phyloP scores from a whole-genome alignment of 2,329 filamentous ascomycete genomes.

The Coniochaeta hoffmannii region DNA sequence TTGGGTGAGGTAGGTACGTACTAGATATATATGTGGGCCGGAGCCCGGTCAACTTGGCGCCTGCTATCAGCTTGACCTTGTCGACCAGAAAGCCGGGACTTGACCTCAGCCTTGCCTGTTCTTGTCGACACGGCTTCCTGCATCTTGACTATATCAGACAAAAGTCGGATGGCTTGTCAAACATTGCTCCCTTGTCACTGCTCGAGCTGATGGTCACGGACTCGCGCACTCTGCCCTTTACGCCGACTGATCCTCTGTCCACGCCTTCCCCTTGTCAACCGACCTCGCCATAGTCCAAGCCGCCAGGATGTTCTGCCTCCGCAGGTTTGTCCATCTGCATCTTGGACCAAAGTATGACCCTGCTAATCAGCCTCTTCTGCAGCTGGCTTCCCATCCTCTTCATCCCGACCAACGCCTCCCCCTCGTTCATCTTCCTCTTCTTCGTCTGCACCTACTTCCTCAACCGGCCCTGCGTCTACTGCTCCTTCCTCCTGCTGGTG shows the following conservation, averaged over 20 bases:
- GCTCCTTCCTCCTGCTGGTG: conserved; percentile 88
- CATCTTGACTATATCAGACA: neutral
- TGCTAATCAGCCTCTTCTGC: conserved; percentile 8
- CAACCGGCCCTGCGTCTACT: conserved; percentile 95
- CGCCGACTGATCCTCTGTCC: neutral
- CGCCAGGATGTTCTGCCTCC: conserved; percentile 51
- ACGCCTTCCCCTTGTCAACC: neutral
- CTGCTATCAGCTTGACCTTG: neutral
- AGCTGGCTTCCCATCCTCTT: conserved; percentile 86
- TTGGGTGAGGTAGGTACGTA: no score
- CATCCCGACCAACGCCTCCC: conserved; percentile 79
- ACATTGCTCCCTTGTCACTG: neutral
- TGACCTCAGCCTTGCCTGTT: neutral
- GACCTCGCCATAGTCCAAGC: neutral
- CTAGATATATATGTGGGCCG: no score
- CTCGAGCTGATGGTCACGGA: neutral
- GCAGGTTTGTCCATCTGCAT: conserved; percentile 38
- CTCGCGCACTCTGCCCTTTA: neutral
- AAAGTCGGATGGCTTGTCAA: neutral
- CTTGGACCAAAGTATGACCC: no score
- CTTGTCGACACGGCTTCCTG: neutral
- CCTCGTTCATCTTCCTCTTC: conserved; percentile 80
- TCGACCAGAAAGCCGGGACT: neutral
- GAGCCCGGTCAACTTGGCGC: no score
- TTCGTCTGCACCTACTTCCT: conserved; percentile 93